Conservation (phyloP, 2,329 filamentous ascomycete species). For the Dactylella cylindrospora region DNA sequence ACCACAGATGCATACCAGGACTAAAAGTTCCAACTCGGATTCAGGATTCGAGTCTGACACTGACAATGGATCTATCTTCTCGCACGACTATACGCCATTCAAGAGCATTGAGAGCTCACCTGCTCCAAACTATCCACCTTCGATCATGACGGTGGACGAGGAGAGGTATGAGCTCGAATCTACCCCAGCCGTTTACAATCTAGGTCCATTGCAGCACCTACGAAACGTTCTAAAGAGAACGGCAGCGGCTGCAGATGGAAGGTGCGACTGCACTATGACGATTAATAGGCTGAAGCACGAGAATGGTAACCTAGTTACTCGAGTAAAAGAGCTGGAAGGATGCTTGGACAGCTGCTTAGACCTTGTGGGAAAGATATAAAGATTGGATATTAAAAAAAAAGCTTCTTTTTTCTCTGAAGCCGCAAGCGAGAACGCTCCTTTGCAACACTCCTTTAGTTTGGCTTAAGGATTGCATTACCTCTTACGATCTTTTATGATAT, state of each 20-base stretch:
- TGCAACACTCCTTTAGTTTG: too few species aligned
- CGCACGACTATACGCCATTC: constrained; percentile 17
- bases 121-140: constrained; percentile 12
- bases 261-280: constrained; percentile 25
- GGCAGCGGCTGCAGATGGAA: constrained; percentile 11
- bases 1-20: constrained; percentile 6
- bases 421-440: too few species aligned
- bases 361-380: constrained; percentile 24
- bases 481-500: too few species aligned
- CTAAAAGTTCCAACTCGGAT: constrained; percentile 43
- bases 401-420: too few species aligned
- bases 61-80: constrained; percentile 36
- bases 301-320: constrained; percentile 11
- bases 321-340: constrained; percentile 34
- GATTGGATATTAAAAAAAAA: background rate
- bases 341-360: constrained; percentile 39
- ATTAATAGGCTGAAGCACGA: constrained; percentile 27
- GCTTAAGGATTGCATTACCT: too few species aligned
- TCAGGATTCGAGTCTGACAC: constrained; percentile 40
- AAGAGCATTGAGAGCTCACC: constrained; percentile 10
- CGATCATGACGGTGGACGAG: constrained; percentile 9
- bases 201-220: constrained; percentile 31
- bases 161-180: constrained; percentile 16
- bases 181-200: background rate
- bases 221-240: constrained; percentile 35